Base-by-base conservation (phyloP, 176 grass and related monocot genomes). In the Saccharum spontaneum region DNA sequence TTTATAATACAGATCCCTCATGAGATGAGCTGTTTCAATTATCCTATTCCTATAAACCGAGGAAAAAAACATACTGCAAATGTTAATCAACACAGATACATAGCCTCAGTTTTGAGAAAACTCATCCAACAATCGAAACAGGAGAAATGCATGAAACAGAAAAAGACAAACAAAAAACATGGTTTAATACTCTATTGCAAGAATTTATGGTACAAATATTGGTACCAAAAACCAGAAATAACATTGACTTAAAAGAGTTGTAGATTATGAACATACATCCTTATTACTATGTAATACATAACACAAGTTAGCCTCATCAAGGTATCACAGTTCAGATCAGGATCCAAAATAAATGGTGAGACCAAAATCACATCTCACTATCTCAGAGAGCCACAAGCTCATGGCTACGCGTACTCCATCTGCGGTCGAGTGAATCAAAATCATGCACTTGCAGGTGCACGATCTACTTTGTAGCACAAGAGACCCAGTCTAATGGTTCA, bases 91-190 rank as follows among this genome's bases (percentile, higher is more conserved):
- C 36, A 36, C 7, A 17, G 3, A 26, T 20, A 33, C 0, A 67
- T 59, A 67, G 4, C 18, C 14, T 54, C 8, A 76, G 70, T 64
- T 49, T 67, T 52, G 71, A 13, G 52, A 82, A 82, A 2, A 23
- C 8, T 40, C 36, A 61, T 14, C 34, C 5, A 23, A 59, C 4
- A 8, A 26, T 43, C 8, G n/a, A 63, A 26, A 43, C 8, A 16
- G 67, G 18, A 66, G 76, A 86, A 54, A 30, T 11, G 33, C 34
- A 82, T 63, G 14, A 10, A 82, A 20, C 14, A 85, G 49, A 81
- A 70, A 69, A 59, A 4, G 44, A 13, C 48, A 70, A 13, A 75
- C 2, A 20, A 34, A 79, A 44, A 43, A 84, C 37, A 31, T 63
- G 14, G 17, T 62, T 10, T 26, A 26, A 68, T 59, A 16, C 30